A percentile compares a stretch with the other conserved stretches of the same genome.
Conservation (phyloP, 2,329 filamentous ascomycete genomes). For the Sarocladiaceae sp. region DNA sequence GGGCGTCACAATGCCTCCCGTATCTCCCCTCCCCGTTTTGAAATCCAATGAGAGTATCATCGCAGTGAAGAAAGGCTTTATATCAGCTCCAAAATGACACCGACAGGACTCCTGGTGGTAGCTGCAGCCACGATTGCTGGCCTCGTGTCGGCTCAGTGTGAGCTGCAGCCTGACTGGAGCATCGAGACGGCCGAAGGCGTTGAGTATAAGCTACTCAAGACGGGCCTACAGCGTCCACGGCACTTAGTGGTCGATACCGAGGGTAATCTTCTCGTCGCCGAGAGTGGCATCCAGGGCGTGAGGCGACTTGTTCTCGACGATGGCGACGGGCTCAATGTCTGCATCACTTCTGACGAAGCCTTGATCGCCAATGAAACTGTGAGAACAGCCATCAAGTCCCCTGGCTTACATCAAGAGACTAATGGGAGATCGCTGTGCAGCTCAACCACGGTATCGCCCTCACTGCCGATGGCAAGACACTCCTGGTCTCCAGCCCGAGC, state of each 20-base stretch:
- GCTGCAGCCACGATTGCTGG: background rate
- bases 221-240: slow-evolving; percentile 21
- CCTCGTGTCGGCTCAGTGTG: slow-evolving; percentile 11
- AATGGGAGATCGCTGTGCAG: slow-evolving; percentile 21
- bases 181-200: slow-evolving; percentile 19
- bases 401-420: too few species aligned
- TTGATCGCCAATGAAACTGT: background rate
- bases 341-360: slow-evolving; percentile 16
- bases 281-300: slow-evolving; percentile 24
- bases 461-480: slow-evolving; percentile 36
- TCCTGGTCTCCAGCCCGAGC: slow-evolving; percentile 44
- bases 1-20: slow-evolving; percentile 1
- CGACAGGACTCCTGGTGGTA: background rate
- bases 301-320: slow-evolving; percentile 26
- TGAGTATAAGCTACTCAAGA: slow-evolving; percentile 20
- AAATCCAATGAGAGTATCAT: background rate
- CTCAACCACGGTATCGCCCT: slow-evolving; percentile 45
- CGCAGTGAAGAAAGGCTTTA: too few species aligned
- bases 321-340: slow-evolving; percentile 21
- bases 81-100: background rate
- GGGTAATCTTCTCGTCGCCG: slow-evolving; percentile 31
- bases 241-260: slow-evolving; percentile 27
- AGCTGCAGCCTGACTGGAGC: slow-evolving; percentile 11
- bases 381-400: too few species aligned
- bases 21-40: too few species aligned